Conservation (phyloP, 2,329 filamentous ascomycete species). For the Epichloe amarillans region DNA sequence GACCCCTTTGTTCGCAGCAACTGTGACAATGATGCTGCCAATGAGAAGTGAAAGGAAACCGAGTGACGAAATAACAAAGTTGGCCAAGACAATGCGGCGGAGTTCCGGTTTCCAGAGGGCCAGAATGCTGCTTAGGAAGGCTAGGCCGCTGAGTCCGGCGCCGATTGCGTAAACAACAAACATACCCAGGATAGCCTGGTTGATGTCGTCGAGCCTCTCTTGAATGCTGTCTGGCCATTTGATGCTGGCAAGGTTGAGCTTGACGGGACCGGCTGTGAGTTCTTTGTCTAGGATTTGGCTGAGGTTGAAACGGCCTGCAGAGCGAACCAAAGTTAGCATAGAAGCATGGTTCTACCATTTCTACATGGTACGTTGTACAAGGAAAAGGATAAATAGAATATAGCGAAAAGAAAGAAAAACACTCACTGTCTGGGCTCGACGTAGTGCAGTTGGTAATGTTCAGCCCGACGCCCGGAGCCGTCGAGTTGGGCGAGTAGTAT, state of each 20-base stretch:
- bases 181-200: conserved; percentile 32
- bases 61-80: conserved; percentile 23
- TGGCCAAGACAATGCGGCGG: conserved; percentile 18
- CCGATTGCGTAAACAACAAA: conserved; percentile 36
- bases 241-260: conserved; percentile 32
- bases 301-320: conserved; percentile 30
- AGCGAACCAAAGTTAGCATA: background rate
- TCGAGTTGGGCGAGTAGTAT: conserved; percentile 30
- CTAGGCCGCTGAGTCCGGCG: conserved; percentile 27
- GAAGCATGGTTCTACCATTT: background rate
- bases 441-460: conserved; percentile 32
- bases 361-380: background rate
- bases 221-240: conserved; percentile 31
- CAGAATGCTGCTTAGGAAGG: conserved; percentile 26
- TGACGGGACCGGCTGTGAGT: conserved; percentile 29
- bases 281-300: conserved; percentile 32
- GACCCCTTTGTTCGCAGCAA: conserved; percentile 26
- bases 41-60: conserved; percentile 25
- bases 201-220: conserved; percentile 34
- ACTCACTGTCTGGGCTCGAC: conserved; percentile 4
- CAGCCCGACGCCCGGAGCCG: conserved; percentile 21
- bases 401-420: background rate
- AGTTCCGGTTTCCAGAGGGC: conserved; percentile 21
- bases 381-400: background rate
- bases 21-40: conserved; percentile 30